Evolutionary conservation across 495 filamentous ascomycete genomes (phyloP).

Genomic region (Neurospora intermedia): DNA sequence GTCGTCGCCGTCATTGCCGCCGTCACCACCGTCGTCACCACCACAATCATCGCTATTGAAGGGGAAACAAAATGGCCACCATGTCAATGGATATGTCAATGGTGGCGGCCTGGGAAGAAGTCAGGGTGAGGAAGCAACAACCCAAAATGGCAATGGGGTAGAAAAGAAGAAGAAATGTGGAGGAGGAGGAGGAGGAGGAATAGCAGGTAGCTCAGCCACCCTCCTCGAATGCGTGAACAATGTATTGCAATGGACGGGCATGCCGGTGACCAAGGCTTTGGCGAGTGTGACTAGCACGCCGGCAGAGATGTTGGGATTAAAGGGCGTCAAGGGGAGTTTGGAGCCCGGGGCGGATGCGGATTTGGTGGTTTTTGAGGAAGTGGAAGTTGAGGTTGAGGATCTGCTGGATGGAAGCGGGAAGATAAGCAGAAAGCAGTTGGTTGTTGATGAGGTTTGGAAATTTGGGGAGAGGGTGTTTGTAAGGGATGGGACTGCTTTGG

Average conservation of each 20-base stretch:
- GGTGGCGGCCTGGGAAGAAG: too few species aligned
- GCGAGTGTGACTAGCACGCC: slow-evolving; percentile 62
- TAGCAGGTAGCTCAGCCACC: slow-evolving; percentile 45
- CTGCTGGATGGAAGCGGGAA: neutral
- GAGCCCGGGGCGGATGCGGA: slow-evolving; percentile 68
- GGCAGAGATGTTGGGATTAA: slow-evolving; percentile 59
- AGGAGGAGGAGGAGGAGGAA: neutral
- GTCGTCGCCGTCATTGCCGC: neutral
- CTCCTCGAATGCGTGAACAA: slow-evolving; percentile 75
- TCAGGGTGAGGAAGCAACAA: too few species aligned
- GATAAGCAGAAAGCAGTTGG: neutral
- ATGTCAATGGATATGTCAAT: neutral
- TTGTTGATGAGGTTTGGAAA: slow-evolving; percentile 22
- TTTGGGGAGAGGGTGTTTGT: slow-evolving; percentile 14
- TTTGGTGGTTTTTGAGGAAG: slow-evolving; percentile 57
- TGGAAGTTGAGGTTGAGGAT: neutral
- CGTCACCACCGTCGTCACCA: neutral
- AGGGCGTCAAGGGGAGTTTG: slow-evolving; percentile 56
- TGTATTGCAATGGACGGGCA: slow-evolving; percentile 60
- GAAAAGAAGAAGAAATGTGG: neutral
- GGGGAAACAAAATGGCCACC: neutral
- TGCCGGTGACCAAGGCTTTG: slow-evolving; percentile 52
- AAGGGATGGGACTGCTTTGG: neutral
- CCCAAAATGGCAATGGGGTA: too few species aligned
- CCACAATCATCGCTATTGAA: too few species aligned